Base-by-base conservation (phyloP, 2,329 filamentous ascomycete genomes). In the Penicillium sp. region DNA sequence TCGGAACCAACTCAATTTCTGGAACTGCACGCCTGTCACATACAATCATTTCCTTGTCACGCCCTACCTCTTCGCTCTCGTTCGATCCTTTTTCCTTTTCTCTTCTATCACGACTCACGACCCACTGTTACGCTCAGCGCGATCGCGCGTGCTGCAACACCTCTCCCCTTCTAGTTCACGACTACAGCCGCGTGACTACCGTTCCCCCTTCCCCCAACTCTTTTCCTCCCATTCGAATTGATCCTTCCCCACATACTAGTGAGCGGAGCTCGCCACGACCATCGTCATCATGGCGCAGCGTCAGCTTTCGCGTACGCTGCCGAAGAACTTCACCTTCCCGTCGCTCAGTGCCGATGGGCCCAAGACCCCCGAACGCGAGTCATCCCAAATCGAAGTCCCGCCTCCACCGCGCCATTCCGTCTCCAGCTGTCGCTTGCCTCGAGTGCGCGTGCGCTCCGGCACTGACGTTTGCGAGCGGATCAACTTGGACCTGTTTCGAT, bases 251-350 rank as follows among this genome's bases (percentile, higher is more conserved):
- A 54, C 43, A 58, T 50, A 44, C 56, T 56, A 50, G 54, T 41
- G 49, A 54, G 53, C 43, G 51, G 31, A 55, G 44, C 22, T 31
- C 50, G 35, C 52, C 50, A 43, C 43, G 27, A 46, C 36, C 19
- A 24, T 40, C 36, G 55, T 49, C 65, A 69, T 52, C 63, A 78
- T 78, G 76, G 70, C 75, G 61, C 69, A 73, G 60, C 73, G 73
- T 64, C 75, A 72, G 60, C 70, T 79, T 54, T 80, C 78, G 58
- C 78, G 77, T 55, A 81, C 78, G 24, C 67, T 81, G 27, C 78
- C 78, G 31, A 79, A 80, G 63, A 79, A 79, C 66, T 81, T 81
- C 66, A 78, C 76, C 11, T 77, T 78, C 50, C 70, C 76, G 53
- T 73, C 73, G 50, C 54, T 67, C 49, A 65, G 66, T 51, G 65